Evolutionary conservation across 768 basidiomycete species (phyloP), one percentile per base, ranked within the genome.

Genomic region (Tricholoma furcatifolium): DNA sequence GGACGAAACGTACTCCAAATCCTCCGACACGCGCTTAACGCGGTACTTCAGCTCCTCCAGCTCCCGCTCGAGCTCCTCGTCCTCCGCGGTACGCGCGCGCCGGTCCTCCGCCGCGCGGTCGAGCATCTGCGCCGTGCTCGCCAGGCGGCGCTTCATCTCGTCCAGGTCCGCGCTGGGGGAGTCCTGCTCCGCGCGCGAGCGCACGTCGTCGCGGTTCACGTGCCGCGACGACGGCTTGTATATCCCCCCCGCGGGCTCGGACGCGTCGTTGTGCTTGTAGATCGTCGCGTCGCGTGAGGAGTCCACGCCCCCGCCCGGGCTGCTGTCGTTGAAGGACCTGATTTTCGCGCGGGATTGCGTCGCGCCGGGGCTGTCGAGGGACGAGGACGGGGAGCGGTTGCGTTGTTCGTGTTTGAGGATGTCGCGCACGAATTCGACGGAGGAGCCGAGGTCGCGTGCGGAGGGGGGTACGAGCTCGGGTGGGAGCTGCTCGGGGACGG

Each of bases 381-480:
- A n/a, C n/a, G n/a, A 72, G 2, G 75, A 73, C 2, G 85, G 83
- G 6, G 88, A 83, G 14, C 83, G 84, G 6, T 85, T 78, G 36
- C 92, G 88, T 17, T 83, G 83, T 59, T 98, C 95, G 60, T 94
- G 83, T 67, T 87, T 85, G 51, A 99, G 82, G 7, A 98, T 79
- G 59, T 88, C 86, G 54, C 90, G 91, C 55, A 99, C 74, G 62
- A 96, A 85, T 64, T 92, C 85, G 53, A 98, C 95, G 0, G 93
- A 95, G 35, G 80, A 82, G 65, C 88, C 89, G 24, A 98, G 85
- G 66, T 96, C 93, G 18, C 87, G 81, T 46, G 90, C 84, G 3
- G 97, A 98, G 1, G 95, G 93, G 0, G 96, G 96, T 2, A 93
- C 77, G 39, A 99, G 83, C 69, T 98, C 97, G 2, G 81, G 70